Base-by-base conservation (phyloP, 805 yeast species). In the Metahyphopichia silvanorum region DNA sequence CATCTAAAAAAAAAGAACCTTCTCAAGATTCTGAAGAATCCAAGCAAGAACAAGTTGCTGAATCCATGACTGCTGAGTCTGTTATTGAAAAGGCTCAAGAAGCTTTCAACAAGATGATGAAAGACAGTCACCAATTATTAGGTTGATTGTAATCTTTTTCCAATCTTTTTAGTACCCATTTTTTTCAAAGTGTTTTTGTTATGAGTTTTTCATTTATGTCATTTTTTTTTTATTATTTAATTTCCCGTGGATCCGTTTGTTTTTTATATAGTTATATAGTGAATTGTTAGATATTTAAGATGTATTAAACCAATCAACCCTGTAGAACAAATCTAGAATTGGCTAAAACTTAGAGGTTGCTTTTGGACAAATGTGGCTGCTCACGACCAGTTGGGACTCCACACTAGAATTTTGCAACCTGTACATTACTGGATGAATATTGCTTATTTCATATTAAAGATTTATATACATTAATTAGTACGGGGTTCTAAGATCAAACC, bases 401-500 rank as follows among this genome's bases (percentile, higher is more conserved):
- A 20, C 7, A 7, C 9, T 20, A 20, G 21, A 20, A 20, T 20
- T 20, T 20, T 20, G 21, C 21, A 10, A 10, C 21, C 10, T 20
- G 21, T 20, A 8, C 9, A 20, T 7, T 8, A 20, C 10, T 8
- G 21, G 7, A 8, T 20, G 21, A 20, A 20, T 8, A 8, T 20
- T 20, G 7, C n/a, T n/a, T n/a, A 20, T 20, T 20, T 8, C 21
- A 20, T 8, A 20, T 8, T 10, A 20, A 8, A 20, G 7, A 20
- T 10, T 8, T 20, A 20, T 20, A 20, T 20, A 8, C 10, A 20
- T n/a, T 42, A 48, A 22, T 35, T 34, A 14, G 39, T 21, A 57
- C 88, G 67, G 25, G 79, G 83, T 40, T 80, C 86, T 25, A 83
- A 57, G 12, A 84, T 57, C 34, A 82, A 57, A 14, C 53, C 49